These are phyloP conservation scores for Colletotrichum lini DNA, from an alignment of 2,329 filamentous ascomycete genomes.

Conservation along the genomic window DNA sequence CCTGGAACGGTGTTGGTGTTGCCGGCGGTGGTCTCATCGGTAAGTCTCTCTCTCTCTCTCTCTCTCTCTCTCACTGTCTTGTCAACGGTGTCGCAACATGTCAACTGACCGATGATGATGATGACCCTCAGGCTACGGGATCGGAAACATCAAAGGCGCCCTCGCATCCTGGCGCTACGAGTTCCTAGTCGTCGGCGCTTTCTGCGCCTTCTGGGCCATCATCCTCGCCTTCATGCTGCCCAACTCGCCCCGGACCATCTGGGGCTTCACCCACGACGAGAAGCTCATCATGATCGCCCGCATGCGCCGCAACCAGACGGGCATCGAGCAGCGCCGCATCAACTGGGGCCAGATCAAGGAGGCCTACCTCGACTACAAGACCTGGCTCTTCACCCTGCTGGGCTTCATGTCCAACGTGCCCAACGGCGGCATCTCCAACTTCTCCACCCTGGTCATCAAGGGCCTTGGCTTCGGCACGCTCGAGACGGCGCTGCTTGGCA, in stretches of 20 bases:
- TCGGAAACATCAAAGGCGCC: slow-evolving; percentile 70
- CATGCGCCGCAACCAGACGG: slow-evolving; percentile 70
- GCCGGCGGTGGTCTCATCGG: slow-evolving; percentile 67
- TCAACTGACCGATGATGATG: neutral
- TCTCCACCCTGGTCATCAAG: slow-evolving; percentile 72
- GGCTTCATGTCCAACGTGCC: slow-evolving; percentile 67
- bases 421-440: slow-evolving; percentile 74
- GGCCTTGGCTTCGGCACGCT: slow-evolving; percentile 67
- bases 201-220: slow-evolving; percentile 73
- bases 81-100: no score
- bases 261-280: slow-evolving; percentile 64
- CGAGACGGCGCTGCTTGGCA: slow-evolving; percentile 55
- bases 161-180: slow-evolving; percentile 77
- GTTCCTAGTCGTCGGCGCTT: slow-evolving; percentile 73
- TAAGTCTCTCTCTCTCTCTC: slow-evolving; percentile 1
- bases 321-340: slow-evolving; percentile 69
- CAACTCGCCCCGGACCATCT: slow-evolving; percentile 69
- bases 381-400: slow-evolving; percentile 70
- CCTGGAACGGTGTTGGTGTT: slow-evolving; percentile 71
- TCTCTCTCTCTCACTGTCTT: no score
- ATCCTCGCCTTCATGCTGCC: slow-evolving; percentile 70
- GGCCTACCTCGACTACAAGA: slow-evolving; percentile 70
- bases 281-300: slow-evolving; percentile 69
- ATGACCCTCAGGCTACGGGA: slow-evolving; percentile 62
- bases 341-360: slow-evolving; percentile 70